A percentile compares a stretch with the other conserved stretches of the same genome.
phyloP scores from a whole-genome alignment of 2,329 filamentous ascomycete species.

The Talaromyces sp. region DNA sequence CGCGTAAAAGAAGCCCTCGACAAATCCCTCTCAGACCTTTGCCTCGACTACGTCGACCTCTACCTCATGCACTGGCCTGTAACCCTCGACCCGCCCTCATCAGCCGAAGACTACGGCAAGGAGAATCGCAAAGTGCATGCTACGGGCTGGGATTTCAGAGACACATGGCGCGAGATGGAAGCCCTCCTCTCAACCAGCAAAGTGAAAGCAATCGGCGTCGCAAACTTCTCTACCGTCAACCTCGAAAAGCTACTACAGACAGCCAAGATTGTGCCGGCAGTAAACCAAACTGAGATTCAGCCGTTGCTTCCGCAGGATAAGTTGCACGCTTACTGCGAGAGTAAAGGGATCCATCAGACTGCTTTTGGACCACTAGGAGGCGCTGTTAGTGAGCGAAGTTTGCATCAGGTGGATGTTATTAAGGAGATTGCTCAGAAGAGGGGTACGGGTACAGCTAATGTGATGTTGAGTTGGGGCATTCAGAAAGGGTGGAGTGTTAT shows the following conservation, averaged over 20 bases:
- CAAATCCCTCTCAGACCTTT: slow-evolving; percentile 27
- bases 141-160: slow-evolving; percentile 5
- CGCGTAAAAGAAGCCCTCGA: slow-evolving; percentile 25
- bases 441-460: slow-evolving; percentile 59
- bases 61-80: slow-evolving; percentile 27
- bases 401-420: slow-evolving; percentile 52
- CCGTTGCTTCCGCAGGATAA: slow-evolving; percentile 34
- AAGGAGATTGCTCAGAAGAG: slow-evolving; percentile 57
- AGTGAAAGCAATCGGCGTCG: slow-evolving; percentile 32
- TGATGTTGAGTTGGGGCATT: slow-evolving; percentile 53
- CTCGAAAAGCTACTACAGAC: slow-evolving; percentile 29
- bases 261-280: slow-evolving; percentile 29
- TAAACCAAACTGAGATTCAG: slow-evolving; percentile 39
- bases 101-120: slow-evolving; percentile 50
- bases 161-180: slow-evolving; percentile 20
- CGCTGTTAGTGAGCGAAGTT: slow-evolving; percentile 64
- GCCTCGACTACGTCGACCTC: slow-evolving; percentile 21
- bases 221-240: slow-evolving; percentile 35
- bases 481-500: slow-evolving; percentile 51
- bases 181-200: slow-evolving; percentile 22
- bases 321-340: slow-evolving; percentile 33
- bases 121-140: slow-evolving; percentile 46
- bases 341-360: slow-evolving; percentile 37
- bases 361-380: slow-evolving; percentile 55
- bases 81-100: slow-evolving; percentile 26